Evolutionary conservation across 2,329 filamentous ascomycete genomes (phyloP), one percentile per base, ranked within the genome.

Genomic region (Aspergillus sp.): DNA sequence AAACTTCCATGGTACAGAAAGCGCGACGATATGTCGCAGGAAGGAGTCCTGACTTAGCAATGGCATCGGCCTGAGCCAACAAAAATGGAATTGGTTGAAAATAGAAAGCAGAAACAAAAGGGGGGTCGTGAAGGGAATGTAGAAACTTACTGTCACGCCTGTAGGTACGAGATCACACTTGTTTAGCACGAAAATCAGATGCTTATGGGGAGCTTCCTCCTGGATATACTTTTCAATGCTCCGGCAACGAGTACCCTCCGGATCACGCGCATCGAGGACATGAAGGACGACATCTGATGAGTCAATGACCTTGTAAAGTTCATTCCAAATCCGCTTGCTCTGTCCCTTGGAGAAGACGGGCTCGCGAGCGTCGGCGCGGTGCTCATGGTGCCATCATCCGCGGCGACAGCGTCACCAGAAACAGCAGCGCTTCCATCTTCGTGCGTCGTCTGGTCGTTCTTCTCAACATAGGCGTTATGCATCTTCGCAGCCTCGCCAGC

Each of bases 201-300:
- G 91, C 73, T 98, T 98, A 70, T 98, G 93, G 5, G 90, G 88
- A 10, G 90, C 91, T 63, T 98, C 93, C 54, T 93, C 86, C 51
- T 80, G 82, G 42, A 98, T 83, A 64, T 96, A 97, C 64, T 96
- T 95, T 65, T 98, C 87, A 27, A 94, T 83, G 58, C 86, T 88
- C 29, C 83, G 79, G 73, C 93, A 98, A 46, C 93, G 79, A 10
- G 93, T 97, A 32, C 93, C 93, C 7, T 91, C 72, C 3, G 89
- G 90, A 67, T 95, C 89, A 69, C 89, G 79, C 36, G 90, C 89
- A 67, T 96, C 91, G 1, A 95, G 73, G 9, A 95, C 86, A 61
- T 96, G 93, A n/a, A 98, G 85, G 41, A 98, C 82, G 33, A 98
- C 91, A 68, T 98, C 93, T 7, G 86, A 93, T 3, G 88, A 94